These are phyloP conservation scores for Xerocomus spinulosus DNA, from an alignment of 768 basidiomycete genomes.

Conservation along the genomic window DNA sequence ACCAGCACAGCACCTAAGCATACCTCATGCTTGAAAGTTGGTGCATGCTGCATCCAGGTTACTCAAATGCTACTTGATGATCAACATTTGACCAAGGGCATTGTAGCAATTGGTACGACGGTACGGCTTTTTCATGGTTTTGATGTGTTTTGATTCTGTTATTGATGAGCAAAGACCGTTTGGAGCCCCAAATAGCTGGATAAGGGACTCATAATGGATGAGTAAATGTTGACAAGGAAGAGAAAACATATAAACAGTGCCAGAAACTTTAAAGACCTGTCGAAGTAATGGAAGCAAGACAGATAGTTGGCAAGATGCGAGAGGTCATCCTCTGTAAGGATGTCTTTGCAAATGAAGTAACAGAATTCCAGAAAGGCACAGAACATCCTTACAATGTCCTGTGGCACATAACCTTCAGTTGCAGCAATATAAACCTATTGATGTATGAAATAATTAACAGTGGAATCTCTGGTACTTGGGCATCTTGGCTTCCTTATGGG, in stretches of 20 bases:
- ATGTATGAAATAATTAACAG: constrained; percentile 28
- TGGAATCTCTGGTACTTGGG: constrained; percentile 29
- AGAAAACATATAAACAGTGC: constrained; percentile 15
- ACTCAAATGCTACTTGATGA: constrained; percentile 24
- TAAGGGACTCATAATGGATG: constrained; percentile 23
- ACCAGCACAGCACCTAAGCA: no score
- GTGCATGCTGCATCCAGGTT: constrained; percentile 20
- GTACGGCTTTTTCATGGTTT: constrained; percentile 30
- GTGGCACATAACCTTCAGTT: constrained; percentile 20
- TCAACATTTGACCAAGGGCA: constrained; percentile 30
- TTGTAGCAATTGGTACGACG: constrained; percentile 16
- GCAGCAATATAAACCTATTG: constrained; percentile 27
- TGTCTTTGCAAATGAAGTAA: constrained; percentile 23
- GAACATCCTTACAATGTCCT: constrained; percentile 16
- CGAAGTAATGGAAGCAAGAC: constrained; percentile 17
- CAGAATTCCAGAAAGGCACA: constrained; percentile 29
- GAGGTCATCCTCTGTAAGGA: constrained; percentile 17
- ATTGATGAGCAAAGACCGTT: constrained; percentile 36
- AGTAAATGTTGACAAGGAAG: constrained; percentile 32
- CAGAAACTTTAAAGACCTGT: constrained; percentile 12
- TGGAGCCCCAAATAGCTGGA: constrained; percentile 27
- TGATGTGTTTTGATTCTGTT: constrained; percentile 35
- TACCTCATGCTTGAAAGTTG: constrained; percentile 16
- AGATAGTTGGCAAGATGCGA: constrained; percentile 14
- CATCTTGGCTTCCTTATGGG: no score